phyloP scores from a whole-genome alignment of 768 basidiomycete genomes.

The Termitomyces titanicus region DNA sequence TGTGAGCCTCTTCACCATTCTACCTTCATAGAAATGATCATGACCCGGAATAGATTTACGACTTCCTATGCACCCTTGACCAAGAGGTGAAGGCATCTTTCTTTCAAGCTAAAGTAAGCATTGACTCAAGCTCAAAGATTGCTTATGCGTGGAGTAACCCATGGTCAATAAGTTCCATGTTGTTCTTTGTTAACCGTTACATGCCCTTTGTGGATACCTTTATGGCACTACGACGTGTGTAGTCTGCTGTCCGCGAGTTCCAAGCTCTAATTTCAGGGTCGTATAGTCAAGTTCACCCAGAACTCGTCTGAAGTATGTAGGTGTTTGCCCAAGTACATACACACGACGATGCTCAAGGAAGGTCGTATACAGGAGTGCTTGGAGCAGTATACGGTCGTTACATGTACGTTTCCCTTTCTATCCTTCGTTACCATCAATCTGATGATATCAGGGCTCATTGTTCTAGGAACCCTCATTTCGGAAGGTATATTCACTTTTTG shows the following conservation, averaged over 20 bases:
- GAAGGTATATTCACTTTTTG: slow-evolving; percentile 23
- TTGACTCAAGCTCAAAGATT: slow-evolving; percentile 18
- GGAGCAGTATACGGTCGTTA: slow-evolving; percentile 24
- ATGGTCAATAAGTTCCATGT: slow-evolving; percentile 24
- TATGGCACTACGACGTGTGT: slow-evolving; percentile 28
- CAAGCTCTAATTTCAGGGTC: not conserved
- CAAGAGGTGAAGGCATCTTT: slow-evolving; percentile 23
- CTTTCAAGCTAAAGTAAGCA: not conserved
- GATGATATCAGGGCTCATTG: slow-evolving; percentile 24
- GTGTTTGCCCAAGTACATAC: too few relatives aligned
- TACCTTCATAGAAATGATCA: not conserved
- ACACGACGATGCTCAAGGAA: not conserved
- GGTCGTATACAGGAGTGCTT: slow-evolving; percentile 19
- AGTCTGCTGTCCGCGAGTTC: not conserved
- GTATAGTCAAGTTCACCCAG: slow-evolving; percentile 8
- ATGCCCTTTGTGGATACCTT: slow-evolving; percentile 36
- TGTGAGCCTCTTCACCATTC: slow-evolving; percentile 9
- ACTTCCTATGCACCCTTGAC: slow-evolving; percentile 31
- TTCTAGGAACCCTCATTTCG: slow-evolving; percentile 32
- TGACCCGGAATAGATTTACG: slow-evolving; percentile 25
- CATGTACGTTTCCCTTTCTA: slow-evolving; percentile 21
- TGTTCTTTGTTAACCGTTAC: slow-evolving; percentile 39
- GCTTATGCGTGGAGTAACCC: slow-evolving; percentile 31
- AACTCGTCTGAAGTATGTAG: slow-evolving; percentile 8
- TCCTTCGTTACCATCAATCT: not conserved